Evolutionary conservation across 306 rosid species (phyloP).

Genomic region (Corylus avellana): DNA sequence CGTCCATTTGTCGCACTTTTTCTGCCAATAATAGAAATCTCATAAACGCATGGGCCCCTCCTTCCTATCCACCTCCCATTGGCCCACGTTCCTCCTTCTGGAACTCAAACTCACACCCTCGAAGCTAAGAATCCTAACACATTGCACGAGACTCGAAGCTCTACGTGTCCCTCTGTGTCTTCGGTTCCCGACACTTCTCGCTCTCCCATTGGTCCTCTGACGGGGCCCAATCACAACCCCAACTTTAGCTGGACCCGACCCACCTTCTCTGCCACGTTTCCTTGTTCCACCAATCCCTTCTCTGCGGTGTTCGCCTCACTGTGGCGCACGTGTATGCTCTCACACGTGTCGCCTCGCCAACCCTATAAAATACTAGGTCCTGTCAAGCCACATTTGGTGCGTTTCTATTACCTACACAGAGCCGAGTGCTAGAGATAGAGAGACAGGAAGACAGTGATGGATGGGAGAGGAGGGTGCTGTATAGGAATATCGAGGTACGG

Average conservation of each 20-base stretch:
- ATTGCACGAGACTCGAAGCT: slow-evolving; percentile 17
- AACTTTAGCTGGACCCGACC: slow-evolving; percentile 21
- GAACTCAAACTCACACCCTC: neutral
- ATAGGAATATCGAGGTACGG: slow-evolving; percentile 47
- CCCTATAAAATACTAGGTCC: slow-evolving; percentile 21
- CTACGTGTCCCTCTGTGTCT: slow-evolving; percentile 47
- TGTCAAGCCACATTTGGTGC: neutral
- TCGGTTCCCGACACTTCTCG: slow-evolving; percentile 41
- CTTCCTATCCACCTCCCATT: neutral
- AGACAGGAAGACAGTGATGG: slow-evolving; percentile 34
- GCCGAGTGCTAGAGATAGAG: neutral
- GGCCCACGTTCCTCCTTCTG: slow-evolving; percentile 40
- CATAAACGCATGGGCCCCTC: neutral
- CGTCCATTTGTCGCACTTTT: slow-evolving; percentile 39
- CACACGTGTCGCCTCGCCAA: slow-evolving; percentile 37
- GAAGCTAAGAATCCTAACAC: slow-evolving; percentile 8
- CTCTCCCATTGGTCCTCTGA: slow-evolving; percentile 31
- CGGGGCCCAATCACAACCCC: slow-evolving; percentile 26
- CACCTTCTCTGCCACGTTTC: slow-evolving; percentile 41
- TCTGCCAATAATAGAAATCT: slow-evolving; percentile 24
- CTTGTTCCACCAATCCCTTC: slow-evolving; percentile 41
- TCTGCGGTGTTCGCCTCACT: slow-evolving; percentile 30
- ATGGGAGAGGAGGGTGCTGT: slow-evolving; percentile 77
- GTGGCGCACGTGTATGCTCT: slow-evolving; percentile 20
- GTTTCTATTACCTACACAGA: neutral